Conservation (phyloP, 352 stramenopile species). For the Pythium periplocum region DNA sequence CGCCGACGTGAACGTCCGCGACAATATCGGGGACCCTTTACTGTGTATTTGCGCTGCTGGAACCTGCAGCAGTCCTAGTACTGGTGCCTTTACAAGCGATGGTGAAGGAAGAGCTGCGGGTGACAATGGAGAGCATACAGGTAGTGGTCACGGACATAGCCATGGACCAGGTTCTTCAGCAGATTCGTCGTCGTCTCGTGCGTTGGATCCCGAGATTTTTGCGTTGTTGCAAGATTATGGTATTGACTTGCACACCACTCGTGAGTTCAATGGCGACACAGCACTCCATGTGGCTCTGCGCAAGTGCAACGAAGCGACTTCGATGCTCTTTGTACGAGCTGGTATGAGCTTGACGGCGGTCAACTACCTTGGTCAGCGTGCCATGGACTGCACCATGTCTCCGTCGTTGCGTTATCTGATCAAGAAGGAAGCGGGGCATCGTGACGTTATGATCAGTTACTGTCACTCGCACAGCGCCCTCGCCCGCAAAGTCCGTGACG, state of each 20-base stretch:
- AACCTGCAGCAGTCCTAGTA: constrained; percentile 19
- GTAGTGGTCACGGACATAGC: constrained; percentile 14
- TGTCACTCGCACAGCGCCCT: constrained; percentile 69
- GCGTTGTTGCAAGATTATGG: constrained; percentile 39
- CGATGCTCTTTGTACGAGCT: constrained; percentile 61
- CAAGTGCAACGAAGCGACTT: constrained; percentile 57
- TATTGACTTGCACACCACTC: constrained; percentile 49
- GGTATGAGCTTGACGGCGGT: constrained; percentile 58
- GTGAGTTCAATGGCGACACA: constrained; percentile 59
- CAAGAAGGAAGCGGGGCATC: constrained; percentile 78
- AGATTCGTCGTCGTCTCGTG: constrained; percentile 22
- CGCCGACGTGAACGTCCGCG: constrained; percentile 52
- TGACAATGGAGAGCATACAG: constrained; percentile 14
- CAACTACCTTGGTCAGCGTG: constrained; percentile 59
- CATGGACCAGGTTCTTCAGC: not conserved
- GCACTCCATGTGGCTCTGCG: constrained; percentile 73
- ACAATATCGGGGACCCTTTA: constrained; percentile 58
- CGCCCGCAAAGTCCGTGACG: constrained; percentile 60
- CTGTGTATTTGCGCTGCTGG: constrained; percentile 61
- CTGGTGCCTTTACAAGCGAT: constrained; percentile 14
- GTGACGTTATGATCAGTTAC: constrained; percentile 87
- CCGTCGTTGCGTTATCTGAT: constrained; percentile 71
- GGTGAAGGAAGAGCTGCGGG: constrained; percentile 1
- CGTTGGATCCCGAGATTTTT: constrained; percentile 50
- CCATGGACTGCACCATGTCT: constrained; percentile 67